A percentile compares a stretch with the other conserved stretches of the same genome.
These are phyloP conservation scores for Hsuehochloa calcarea DNA, from an alignment of 176 grass and related monocot genomes.

Conservation along the genomic window DNA sequence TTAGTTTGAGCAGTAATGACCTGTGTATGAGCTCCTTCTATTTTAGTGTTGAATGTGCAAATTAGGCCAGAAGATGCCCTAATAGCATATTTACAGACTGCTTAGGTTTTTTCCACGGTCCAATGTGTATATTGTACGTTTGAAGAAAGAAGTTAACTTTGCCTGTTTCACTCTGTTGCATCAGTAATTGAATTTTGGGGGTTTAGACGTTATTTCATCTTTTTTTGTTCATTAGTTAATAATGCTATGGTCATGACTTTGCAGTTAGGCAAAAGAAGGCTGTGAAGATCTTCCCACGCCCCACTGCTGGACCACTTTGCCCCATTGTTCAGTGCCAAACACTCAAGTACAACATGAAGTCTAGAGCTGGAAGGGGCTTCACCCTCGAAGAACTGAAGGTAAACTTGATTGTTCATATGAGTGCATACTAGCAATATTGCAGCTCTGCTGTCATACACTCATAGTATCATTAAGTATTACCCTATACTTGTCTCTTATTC, in stretches of 20 bases:
- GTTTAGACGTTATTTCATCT: background rate
- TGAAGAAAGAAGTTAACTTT: background rate
- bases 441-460: background rate
- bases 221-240: background rate
- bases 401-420: background rate
- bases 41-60: background rate
- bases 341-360: slow-evolving; percentile 87
- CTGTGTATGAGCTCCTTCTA: background rate
- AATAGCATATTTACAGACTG: background rate
- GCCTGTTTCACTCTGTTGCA: background rate
- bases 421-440: background rate
- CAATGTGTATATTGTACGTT: background rate
- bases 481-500: background rate
- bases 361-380: slow-evolving; percentile 76
- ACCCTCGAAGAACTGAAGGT: slow-evolving; percentile 90
- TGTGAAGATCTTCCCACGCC: slow-evolving; percentile 83
- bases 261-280: slow-evolving; percentile 85
- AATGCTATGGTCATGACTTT: background rate
- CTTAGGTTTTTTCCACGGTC: background rate
- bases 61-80: background rate
- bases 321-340: slow-evolving; percentile 85
- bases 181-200: background rate
- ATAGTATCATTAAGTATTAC: background rate
- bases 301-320: slow-evolving; percentile 64
- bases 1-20: background rate